Conservation (phyloP, 164 flowering plant genomes). For the Stephania cephalantha region DNA sequence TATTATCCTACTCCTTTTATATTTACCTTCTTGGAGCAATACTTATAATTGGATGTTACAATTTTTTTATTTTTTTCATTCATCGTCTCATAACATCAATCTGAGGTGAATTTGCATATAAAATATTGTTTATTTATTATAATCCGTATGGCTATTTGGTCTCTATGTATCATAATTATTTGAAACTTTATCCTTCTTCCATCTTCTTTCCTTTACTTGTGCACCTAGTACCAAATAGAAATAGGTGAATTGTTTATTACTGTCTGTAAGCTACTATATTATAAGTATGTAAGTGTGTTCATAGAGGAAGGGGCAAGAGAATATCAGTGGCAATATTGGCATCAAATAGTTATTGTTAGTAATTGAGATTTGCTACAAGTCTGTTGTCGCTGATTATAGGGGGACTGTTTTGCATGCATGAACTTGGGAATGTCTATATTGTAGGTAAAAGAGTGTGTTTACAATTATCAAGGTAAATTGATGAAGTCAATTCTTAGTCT, state of each 20-base stretch:
- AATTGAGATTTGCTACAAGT: neutral
- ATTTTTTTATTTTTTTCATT: neutral
- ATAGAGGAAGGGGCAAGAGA: neutral
- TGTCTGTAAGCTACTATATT: neutral
- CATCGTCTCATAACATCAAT: neutral
- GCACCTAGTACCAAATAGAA: too few species aligned
- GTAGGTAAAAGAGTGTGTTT: neutral
- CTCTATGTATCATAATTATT: neutral
- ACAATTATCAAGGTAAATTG: too few species aligned
- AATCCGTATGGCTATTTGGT: too few species aligned
- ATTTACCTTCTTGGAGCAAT: constrained; percentile 6
- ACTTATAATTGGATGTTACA: neutral
- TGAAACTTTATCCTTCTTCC: neutral
- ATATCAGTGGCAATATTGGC: neutral
- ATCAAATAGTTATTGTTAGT: neutral
- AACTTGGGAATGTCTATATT: neutral
- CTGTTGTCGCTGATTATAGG: neutral
- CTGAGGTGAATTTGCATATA: neutral
- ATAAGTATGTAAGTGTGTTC: neutral
- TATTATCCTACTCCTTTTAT: constrained; percentile 11
- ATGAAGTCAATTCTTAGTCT: too few species aligned
- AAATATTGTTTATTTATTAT: neutral
- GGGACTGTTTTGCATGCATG: neutral
- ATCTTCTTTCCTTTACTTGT: neutral
- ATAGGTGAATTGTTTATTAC: too few species aligned